A percentile compares a stretch with the other conserved stretches of the same genome.
Conservation (phyloP, 106 monocot species). For the Dendrobium nobile region DNA sequence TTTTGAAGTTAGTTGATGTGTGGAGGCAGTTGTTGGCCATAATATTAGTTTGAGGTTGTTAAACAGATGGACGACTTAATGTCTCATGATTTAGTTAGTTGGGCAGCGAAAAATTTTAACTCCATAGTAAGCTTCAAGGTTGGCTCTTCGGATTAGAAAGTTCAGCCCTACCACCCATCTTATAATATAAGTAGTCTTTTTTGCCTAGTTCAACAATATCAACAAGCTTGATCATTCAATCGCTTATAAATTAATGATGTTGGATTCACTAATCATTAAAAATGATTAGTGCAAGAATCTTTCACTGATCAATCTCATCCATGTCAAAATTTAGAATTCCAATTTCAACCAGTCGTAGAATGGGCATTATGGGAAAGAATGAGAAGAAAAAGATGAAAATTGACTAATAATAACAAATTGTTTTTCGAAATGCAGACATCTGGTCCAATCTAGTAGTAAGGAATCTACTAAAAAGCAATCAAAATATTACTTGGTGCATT, state of each 20-base stretch:
- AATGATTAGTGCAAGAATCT: constrained; percentile 3
- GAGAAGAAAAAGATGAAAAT: neutral
- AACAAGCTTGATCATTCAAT: neutral
- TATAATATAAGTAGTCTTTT: neutral
- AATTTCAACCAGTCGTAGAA: neutral
- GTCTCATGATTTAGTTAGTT: constrained; percentile 8
- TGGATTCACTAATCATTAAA: constrained; percentile 1
- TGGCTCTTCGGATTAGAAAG: neutral
- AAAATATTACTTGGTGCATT: neutral
- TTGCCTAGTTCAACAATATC: neutral
- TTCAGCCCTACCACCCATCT: neutral
- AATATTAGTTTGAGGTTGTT: neutral
- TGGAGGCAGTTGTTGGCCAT: neutral
- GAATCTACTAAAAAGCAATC: neutral
- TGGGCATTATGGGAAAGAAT: neutral
- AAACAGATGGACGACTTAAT: constrained; percentile 14
- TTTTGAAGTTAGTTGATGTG: constrained; percentile 4
- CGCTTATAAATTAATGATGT: neutral
- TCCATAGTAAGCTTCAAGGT: neutral
- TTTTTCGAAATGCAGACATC: neutral
- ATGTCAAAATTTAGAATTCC: constrained; percentile 6
- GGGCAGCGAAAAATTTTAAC: constrained; percentile 9
- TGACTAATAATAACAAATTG: constrained; percentile 2
- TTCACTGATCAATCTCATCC: constrained; percentile 2
- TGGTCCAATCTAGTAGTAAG: neutral